Percentiles rank a stretch among this genome's conserved stretches.
These are phyloP conservation scores for Orobanche coerulescens DNA, from an alignment of 257 asterid species.

Conservation along the genomic window DNA sequence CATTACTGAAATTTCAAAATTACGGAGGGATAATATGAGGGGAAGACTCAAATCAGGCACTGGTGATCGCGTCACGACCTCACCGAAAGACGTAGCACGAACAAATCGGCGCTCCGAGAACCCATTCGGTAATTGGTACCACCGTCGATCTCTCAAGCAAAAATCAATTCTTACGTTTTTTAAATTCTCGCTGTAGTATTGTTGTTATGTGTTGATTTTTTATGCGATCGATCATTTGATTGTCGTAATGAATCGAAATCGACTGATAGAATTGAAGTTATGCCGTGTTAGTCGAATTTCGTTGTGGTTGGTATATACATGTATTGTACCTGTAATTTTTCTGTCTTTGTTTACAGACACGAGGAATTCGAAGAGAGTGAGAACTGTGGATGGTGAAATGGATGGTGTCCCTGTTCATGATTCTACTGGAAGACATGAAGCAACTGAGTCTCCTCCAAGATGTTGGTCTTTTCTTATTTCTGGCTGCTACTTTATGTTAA, in stretches of 20 bases:
- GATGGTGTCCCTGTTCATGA: constrained; percentile 26
- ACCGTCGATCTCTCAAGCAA: not conserved
- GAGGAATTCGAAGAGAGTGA: constrained; percentile 47
- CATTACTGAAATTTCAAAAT: not conserved
- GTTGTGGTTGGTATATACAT: not conserved
- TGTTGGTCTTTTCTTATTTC: constrained; percentile 29
- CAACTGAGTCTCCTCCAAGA: constrained; percentile 27
- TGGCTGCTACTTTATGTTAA: constrained; percentile 14
- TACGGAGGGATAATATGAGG: constrained; percentile 16
- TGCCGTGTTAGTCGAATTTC: not conserved
- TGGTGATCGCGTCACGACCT: constrained; percentile 16
- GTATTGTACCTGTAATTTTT: not conserved
- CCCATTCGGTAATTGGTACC: constrained; percentile 34
- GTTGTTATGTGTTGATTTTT: not conserved
- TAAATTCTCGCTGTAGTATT: not conserved
- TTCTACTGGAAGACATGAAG: constrained; percentile 27
- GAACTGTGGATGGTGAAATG: constrained; percentile 29
- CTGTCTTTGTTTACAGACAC: constrained; percentile 29
- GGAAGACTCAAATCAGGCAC: constrained; percentile 31
- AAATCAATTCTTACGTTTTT: not conserved
- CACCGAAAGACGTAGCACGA: constrained; percentile 16
- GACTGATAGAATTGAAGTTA: not conserved
- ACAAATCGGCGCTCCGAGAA: constrained; percentile 24
- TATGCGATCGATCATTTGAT: too few species aligned
- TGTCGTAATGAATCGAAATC: not conserved